Evolutionary conservation across 2,329 filamentous ascomycete species (phyloP), one percentile per base, ranked within the genome.

Genomic region (Exophiala calicioides): DNA sequence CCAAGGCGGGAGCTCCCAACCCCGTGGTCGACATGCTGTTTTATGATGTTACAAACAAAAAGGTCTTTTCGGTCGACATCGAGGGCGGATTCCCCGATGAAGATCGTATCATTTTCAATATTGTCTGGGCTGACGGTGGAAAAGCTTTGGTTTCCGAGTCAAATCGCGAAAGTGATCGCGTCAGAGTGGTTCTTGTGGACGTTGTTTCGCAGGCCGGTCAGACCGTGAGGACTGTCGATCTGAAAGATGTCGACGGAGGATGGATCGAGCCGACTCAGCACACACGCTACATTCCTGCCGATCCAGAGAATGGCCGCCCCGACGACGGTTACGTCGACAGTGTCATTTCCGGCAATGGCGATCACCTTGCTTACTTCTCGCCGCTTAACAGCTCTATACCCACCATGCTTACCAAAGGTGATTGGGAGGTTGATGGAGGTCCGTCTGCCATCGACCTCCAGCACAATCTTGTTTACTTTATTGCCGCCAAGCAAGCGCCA

Each of bases 201-300:
- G 86, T 93, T 4, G 70, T 74, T 16, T 71, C 76, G 3, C 84
- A 89, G 36, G 82, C 79, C 15, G 90, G 88, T 21, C 86, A 85
- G 65, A 85, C 87, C 1, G 82, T 96, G 36, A 79, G 91, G 54
- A 85, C 83, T 15, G 79, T 88, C 37, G 82, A 98, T 65, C 82
- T 96, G 37, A 80, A 82, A 55, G 77, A 85, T 47, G 75, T 96
- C n/a, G 93, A 98, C 65, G 90, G 90, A 16, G 94, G 93, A 24
- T 98, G 93, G 93, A 91, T 96, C 60, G 93, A 98, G 69, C 88
- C 95, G 31, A 88, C 89, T 1, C 85, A 95, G 60, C 81, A 85
- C 31, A 95, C 90, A 3, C 82, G 75, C 10, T 97, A 86, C 62
- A 84, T 98, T 47, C 93, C 93, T 2, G 87, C 89, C 3, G 88